A percentile compares a stretch with the other conserved stretches of the same genome.
These are phyloP conservation scores for Macadamia integrifolia DNA, from an alignment of 164 flowering plant genomes.

Conservation along the genomic window DNA sequence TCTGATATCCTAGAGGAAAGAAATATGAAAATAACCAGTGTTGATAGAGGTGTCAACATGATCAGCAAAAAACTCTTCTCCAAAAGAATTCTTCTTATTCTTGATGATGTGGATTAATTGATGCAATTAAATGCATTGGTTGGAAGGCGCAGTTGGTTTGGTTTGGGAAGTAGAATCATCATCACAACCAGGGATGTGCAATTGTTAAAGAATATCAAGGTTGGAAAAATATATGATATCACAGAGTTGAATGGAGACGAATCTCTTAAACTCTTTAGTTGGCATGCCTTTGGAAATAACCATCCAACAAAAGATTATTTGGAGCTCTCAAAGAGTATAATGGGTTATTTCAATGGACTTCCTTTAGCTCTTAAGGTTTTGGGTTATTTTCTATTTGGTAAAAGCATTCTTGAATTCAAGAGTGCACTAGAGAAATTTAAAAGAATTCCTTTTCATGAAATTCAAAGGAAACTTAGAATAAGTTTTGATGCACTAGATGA, in stretches of 20 bases:
- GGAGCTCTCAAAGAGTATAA: background rate
- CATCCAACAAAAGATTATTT: constrained; percentile 6
- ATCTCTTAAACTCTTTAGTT: constrained; percentile 4
- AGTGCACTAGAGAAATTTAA: background rate
- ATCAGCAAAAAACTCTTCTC: background rate
- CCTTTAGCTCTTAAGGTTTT: constrained; percentile 2
- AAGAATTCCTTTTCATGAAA: constrained; percentile 2
- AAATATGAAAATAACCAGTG: background rate
- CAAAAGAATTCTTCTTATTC: constrained; percentile 3
- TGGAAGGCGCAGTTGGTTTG: background rate
- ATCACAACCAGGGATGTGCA: background rate
- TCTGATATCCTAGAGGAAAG: background rate
- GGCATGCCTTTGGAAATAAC: constrained; percentile 5
- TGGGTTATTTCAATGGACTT: background rate
- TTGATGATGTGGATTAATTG: constrained; percentile 4
- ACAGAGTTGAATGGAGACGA: background rate
- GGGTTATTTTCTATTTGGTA: constrained; percentile 2
- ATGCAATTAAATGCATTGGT: background rate
- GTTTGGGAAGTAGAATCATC: background rate
- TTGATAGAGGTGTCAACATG: background rate
- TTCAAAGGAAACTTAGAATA: constrained; percentile 2
- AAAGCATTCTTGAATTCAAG: background rate
- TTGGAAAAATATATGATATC: background rate
- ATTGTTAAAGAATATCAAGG: background rate
- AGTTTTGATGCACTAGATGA: constrained; percentile 11